These are phyloP conservation scores for Paracoccidioides brasiliensis DNA, from an alignment of 2,329 filamentous ascomycete genomes.

Conservation along the genomic window DNA sequence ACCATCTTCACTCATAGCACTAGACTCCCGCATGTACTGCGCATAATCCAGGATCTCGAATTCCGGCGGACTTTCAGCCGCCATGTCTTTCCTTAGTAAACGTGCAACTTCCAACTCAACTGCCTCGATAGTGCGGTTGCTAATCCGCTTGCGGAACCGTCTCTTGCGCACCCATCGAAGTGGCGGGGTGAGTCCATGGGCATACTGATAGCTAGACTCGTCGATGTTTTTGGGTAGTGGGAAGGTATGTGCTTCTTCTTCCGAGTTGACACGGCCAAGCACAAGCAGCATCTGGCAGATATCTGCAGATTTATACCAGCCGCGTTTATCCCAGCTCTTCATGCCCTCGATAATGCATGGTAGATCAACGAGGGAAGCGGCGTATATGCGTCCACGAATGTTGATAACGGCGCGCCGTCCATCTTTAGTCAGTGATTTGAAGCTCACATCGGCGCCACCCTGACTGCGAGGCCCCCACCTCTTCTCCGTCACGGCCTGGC, in stretches of 20 bases:
- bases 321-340: slow-evolving; percentile 85
- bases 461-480: slow-evolving; percentile 55
- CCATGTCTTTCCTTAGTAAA: slow-evolving; percentile 56
- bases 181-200: slow-evolving; percentile 75
- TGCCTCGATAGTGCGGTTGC: slow-evolving; percentile 70
- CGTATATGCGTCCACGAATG: slow-evolving; percentile 58
- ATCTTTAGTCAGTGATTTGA: slow-evolving; percentile 62
- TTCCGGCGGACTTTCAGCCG: slow-evolving; percentile 42
- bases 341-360: slow-evolving; percentile 80
- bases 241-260: slow-evolving; percentile 51
- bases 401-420: slow-evolving; percentile 60
- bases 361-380: slow-evolving; percentile 66
- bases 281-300: slow-evolving; percentile 82
- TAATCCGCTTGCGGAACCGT: slow-evolving; percentile 70
- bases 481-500: slow-evolving; percentile 60
- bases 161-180: slow-evolving; percentile 75
- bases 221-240: slow-evolving; percentile 60
- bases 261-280: slow-evolving; percentile 52
- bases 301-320: slow-evolving; percentile 79
- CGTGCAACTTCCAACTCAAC: slow-evolving; percentile 69
- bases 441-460: slow-evolving; percentile 62
- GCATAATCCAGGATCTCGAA: slow-evolving; percentile 51
- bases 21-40: slow-evolving; percentile 33
- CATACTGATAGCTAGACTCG: slow-evolving; percentile 56
- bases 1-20: slow-evolving; percentile 31